Percentiles rank a stretch among this genome's conserved stretches.
Evolutionary conservation across 352 stramenopile genomes (phyloP).

Genomic region (Pythium folliculosum): DNA sequence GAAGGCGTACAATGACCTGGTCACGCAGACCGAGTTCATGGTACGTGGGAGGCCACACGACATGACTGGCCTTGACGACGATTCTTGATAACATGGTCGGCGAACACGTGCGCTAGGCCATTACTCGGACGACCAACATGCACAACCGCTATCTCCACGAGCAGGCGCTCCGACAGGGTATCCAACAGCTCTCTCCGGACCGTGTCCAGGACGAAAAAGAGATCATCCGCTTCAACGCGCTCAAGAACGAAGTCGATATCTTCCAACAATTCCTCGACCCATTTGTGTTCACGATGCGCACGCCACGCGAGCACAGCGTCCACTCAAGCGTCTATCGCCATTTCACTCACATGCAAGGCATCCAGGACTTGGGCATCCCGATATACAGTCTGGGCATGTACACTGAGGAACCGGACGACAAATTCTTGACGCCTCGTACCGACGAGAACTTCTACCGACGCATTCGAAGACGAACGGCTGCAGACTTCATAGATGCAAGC

Average conservation of each 20-base stretch:
- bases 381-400: slow-evolving; percentile 74
- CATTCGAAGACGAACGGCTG: slow-evolving; percentile 50
- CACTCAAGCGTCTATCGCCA: slow-evolving; percentile 79
- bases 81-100: too few species aligned
- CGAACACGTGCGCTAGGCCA: slow-evolving; percentile 2
- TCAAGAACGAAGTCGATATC: slow-evolving; percentile 81
- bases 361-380: slow-evolving; percentile 74
- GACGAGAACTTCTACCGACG: slow-evolving; percentile 50
- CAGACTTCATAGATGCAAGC: slow-evolving; percentile 58
- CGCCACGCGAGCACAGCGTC: slow-evolving; percentile 52
- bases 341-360: slow-evolving; percentile 54
- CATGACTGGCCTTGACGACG: too few species aligned
- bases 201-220: slow-evolving; percentile 55
- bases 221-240: slow-evolving; percentile 58
- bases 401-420: slow-evolving; percentile 45
- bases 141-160: slow-evolving; percentile 39
- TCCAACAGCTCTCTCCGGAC: slow-evolving; percentile 59
- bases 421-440: slow-evolving; percentile 52
- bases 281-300: slow-evolving; percentile 64
- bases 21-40: slow-evolving; percentile 52
- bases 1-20: slow-evolving; percentile 51
- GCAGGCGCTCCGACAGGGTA: slow-evolving; percentile 49
- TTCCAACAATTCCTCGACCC: slow-evolving; percentile 76
- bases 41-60: slow-evolving; percentile 20
- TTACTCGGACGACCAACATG: slow-evolving; percentile 20